Conservation (phyloP, 495 filamentous ascomycete genomes). For the Penicillium subrubescens region DNA sequence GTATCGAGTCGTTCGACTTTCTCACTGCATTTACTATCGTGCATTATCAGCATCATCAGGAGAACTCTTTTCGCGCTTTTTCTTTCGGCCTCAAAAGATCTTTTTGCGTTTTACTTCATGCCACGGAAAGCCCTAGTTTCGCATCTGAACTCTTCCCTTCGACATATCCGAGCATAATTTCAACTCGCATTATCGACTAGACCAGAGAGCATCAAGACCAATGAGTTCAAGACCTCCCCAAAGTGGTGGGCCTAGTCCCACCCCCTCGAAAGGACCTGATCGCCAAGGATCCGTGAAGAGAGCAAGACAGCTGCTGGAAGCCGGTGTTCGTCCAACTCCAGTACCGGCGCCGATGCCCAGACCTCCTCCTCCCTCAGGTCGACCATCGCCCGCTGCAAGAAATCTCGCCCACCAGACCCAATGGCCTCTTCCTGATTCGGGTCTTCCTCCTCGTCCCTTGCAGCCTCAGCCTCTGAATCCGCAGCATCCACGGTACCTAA, state of each 20-base stretch:
- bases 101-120: slow-evolving; percentile 1
- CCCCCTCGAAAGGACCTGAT: slow-evolving; percentile 17
- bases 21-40: neutral
- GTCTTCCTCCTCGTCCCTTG: slow-evolving; percentile 31
- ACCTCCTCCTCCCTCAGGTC: slow-evolving; percentile 1
- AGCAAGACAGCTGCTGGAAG: slow-evolving; percentile 55
- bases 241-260: slow-evolving; percentile 7
- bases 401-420: slow-evolving; percentile 30
- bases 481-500: slow-evolving; percentile 44
- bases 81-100: neutral
- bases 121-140: neutral
- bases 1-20: slow-evolving; percentile 13
- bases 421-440: slow-evolving; percentile 47
- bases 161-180: neutral
- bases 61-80: neutral
- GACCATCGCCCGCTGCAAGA: slow-evolving; percentile 26
- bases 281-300: slow-evolving; percentile 48
- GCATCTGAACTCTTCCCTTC: neutral
- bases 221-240: slow-evolving; percentile 21
- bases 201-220: neutral
- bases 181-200: neutral
- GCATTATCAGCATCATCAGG: neutral
- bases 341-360: slow-evolving; percentile 20
- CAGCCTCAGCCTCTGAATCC: slow-evolving; percentile 30
- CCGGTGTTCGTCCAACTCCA: slow-evolving; percentile 45